Conservation (phyloP, 148 eudicot genomes). For the Fagopyrum esculentum region DNA sequence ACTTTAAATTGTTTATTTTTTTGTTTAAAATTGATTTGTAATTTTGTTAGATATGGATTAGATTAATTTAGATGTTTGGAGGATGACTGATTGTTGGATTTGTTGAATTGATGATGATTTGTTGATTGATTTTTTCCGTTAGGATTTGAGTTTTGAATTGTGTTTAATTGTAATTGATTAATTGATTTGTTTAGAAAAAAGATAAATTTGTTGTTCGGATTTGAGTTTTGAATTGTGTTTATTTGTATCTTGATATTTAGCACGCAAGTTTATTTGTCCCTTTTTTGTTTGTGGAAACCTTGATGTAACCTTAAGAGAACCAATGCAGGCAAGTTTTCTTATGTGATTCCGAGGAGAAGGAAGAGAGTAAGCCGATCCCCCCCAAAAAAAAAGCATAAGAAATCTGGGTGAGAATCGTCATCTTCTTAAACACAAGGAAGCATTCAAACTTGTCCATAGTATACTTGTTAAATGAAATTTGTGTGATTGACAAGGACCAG, state of each 20-base stretch:
- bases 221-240: neutral
- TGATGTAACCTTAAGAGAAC: neutral
- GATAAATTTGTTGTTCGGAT: too few species aligned
- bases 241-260: neutral
- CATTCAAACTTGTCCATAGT: neutral
- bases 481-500: conserved; percentile 43
- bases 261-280: neutral
- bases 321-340: conserved; percentile 68
- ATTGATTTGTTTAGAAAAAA: too few species aligned
- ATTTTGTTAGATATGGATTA: too few species aligned
- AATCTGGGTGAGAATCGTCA: conserved; percentile 43
- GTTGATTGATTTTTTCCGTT: too few species aligned
- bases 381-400: conserved; percentile 52
- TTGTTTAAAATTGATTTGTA: too few species aligned
- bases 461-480: neutral
- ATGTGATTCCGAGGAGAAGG: conserved; percentile 79
- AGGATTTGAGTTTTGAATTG: too few species aligned
- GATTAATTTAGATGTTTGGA: too few species aligned
- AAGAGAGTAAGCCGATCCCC: conserved; percentile 29
- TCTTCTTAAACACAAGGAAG: neutral
- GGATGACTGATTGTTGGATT: too few species aligned
- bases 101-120: too few species aligned
- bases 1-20: too few species aligned
- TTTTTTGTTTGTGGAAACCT: neutral
- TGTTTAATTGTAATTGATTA: too few species aligned